phyloP scores from a whole-genome alignment of 345 rosid genomes.

The Citrus inodora region DNA sequence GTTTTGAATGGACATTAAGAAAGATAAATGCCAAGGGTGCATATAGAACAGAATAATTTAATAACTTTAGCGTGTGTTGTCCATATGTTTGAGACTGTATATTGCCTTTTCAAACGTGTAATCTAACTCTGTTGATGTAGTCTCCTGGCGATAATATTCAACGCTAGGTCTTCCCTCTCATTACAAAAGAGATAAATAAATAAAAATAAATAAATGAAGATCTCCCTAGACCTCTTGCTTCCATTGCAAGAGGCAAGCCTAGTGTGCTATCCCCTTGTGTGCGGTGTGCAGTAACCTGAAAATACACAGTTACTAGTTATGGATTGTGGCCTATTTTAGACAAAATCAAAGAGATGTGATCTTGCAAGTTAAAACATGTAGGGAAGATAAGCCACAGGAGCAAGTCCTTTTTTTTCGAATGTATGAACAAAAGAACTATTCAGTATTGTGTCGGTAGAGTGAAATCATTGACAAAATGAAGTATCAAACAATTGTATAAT shows the following conservation, averaged over 20 bases:
- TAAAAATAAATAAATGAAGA: no score
- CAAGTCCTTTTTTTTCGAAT: neutral
- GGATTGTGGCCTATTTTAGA: no score
- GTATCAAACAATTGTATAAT: neutral
- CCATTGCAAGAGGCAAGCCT: no score
- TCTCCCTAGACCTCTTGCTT: no score
- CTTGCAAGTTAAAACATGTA: neutral
- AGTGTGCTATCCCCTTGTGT: no score
- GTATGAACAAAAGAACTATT: neutral
- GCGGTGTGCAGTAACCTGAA: neutral
- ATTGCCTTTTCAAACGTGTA: no score
- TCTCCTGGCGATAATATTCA: neutral
- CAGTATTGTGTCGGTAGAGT: neutral
- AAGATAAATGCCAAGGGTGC: neutral
- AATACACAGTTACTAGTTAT: no score
- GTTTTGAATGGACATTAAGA: neutral
- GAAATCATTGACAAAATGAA: neutral
- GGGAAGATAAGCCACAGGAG: no score
- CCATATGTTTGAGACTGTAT: neutral
- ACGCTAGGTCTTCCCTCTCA: neutral
- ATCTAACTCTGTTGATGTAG: neutral
- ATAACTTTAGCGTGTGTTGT: neutral
- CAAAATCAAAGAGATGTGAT: neutral
- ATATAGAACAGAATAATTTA: neutral
- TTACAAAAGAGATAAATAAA: no score